Conservation (phyloP, 352 stramenopile species). For the Phytophthora sp. region DNA sequence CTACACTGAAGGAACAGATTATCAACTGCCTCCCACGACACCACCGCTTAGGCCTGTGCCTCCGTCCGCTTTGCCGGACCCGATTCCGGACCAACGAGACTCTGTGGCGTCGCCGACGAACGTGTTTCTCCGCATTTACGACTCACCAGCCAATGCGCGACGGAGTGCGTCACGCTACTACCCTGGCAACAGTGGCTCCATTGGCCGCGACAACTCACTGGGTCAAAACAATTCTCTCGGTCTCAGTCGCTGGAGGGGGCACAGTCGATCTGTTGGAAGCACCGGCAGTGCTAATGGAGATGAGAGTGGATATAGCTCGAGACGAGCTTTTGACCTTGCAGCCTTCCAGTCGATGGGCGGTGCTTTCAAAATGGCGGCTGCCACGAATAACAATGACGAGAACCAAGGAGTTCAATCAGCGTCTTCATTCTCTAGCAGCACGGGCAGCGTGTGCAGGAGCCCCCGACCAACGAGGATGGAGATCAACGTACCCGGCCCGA, state of each 20-base stretch:
- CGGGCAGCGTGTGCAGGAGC: slow-evolving; percentile 29
- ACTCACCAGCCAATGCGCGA: slow-evolving; percentile 48
- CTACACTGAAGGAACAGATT: slow-evolving; percentile 51
- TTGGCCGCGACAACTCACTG: slow-evolving; percentile 21
- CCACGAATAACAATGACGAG: slow-evolving; percentile 20
- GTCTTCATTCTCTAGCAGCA: slow-evolving; percentile 40
- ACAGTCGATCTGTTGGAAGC: slow-evolving; percentile 31
- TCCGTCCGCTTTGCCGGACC: slow-evolving; percentile 1
- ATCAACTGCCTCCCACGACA: slow-evolving; percentile 7
- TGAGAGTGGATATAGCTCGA: slow-evolving; percentile 39
- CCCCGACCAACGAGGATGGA: slow-evolving; percentile 32
- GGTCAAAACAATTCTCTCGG: slow-evolving; percentile 14
- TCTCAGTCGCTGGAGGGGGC: slow-evolving; percentile 11
- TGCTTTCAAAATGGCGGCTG: slow-evolving; percentile 8
- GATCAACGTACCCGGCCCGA: slow-evolving; percentile 19
- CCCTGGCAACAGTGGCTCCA: slow-evolving; percentile 22
- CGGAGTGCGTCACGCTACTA: slow-evolving; percentile 12
- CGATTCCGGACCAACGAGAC: slow-evolving; percentile 8
- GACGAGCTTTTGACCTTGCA: slow-evolving; percentile 59
- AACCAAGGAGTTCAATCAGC: slow-evolving; percentile 23
- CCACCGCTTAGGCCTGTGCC: slow-evolving; percentile 15
- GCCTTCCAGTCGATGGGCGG: slow-evolving; percentile 49
- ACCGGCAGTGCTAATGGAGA: slow-evolving; percentile 30
- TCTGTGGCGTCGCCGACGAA: slow-evolving; percentile 45
- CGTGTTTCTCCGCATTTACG: slow-evolving; percentile 76